Evolutionary conservation across 495 filamentous ascomycete genomes (phyloP), one percentile per base, ranked within the genome.

Genomic region (Tuber umbilicatum): DNA sequence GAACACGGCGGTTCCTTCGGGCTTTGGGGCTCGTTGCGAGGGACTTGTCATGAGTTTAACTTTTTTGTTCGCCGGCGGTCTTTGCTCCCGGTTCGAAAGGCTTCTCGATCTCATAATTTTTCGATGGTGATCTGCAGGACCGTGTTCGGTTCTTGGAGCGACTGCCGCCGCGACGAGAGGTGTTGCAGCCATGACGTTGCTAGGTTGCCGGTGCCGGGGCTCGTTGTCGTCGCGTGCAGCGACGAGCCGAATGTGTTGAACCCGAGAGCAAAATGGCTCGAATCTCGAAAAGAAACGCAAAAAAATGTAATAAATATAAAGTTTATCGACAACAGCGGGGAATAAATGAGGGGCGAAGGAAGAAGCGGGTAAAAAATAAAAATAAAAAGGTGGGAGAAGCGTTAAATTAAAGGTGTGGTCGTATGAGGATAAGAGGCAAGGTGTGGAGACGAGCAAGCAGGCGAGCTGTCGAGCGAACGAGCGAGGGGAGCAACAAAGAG

Each of bases 11-110:
- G 55, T 17, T 16, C 10, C 55, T 64, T 64, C 27, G 55, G 55
- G 55, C 27, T 64, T 64, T 31, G 55, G 55, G 17, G 55, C 55
- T 17, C 5, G 55, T 31, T 64, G 55, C 4, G 27, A 64, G 55
- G 55, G 27, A 14, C 55, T 64, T 3, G 27, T 31, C 55, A 64
- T 64, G 55, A 64, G 55, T 55, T 79, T 79, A 35, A 79, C 69
- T 41, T 72, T 79, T 60, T 79, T 79, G 67, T 74, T 79, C 41
- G 74, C 75, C 60, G 75, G 77, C 40, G 60, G 76, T 73, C 77
- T 79, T 64, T 64, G 55, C 17, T 64, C 55, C 27, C 55, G 55
- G 55, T 64, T 64, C 5, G 55, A 64, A 64, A 64, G 55, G 55
- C 55, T 64, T 64, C 55, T 64, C 16, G 55, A 64, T 17, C 55